Conservation (phyloP, 495 filamentous ascomycete species). For the Podospora didyma region DNA sequence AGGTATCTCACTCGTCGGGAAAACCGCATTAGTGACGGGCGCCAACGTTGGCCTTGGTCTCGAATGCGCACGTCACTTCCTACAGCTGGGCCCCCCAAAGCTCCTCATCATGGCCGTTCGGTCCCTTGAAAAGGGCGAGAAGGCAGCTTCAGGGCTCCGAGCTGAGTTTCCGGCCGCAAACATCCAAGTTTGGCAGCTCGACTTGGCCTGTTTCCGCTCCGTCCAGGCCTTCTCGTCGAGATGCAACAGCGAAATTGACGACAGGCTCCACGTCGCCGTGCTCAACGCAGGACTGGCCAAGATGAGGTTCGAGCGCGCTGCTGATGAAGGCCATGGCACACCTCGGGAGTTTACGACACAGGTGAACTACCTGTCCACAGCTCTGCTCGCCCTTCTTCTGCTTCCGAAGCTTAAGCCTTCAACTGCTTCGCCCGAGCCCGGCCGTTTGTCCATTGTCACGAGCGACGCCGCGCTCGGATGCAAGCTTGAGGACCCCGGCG, state of each 20-base stretch:
- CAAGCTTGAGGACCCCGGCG: not conserved
- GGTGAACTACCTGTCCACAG: constrained; percentile 48
- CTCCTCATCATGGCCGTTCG: constrained; percentile 18
- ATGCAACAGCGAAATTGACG: constrained; percentile 10
- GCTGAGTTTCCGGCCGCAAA: constrained; percentile 6
- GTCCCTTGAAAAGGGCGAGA: constrained; percentile 13
- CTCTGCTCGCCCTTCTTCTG: constrained; percentile 36
- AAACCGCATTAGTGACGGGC: constrained; percentile 52
- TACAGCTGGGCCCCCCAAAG: constrained; percentile 8
- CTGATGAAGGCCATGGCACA: constrained; percentile 18
- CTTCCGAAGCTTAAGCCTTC: constrained; percentile 29
- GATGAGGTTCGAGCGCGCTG: constrained; percentile 8
- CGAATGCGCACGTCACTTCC: constrained; percentile 41
- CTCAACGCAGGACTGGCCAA: constrained; percentile 43
- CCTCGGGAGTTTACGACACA: constrained; percentile 43
- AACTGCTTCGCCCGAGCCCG: not conserved
- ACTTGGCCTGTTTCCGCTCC: constrained; percentile 44
- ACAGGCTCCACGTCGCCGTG: constrained; percentile 42
- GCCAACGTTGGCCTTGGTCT: constrained; percentile 49
- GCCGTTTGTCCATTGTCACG: not conserved
- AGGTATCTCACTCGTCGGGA: constrained; percentile 6
- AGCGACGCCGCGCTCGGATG: not conserved
- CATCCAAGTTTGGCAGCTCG: constrained; percentile 52
- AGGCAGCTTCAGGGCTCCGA: constrained; percentile 4
- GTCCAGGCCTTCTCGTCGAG: constrained; percentile 37